Base-by-base conservation (phyloP, 192 early-diverging fungal species). In the Coemansia sp. region DNA sequence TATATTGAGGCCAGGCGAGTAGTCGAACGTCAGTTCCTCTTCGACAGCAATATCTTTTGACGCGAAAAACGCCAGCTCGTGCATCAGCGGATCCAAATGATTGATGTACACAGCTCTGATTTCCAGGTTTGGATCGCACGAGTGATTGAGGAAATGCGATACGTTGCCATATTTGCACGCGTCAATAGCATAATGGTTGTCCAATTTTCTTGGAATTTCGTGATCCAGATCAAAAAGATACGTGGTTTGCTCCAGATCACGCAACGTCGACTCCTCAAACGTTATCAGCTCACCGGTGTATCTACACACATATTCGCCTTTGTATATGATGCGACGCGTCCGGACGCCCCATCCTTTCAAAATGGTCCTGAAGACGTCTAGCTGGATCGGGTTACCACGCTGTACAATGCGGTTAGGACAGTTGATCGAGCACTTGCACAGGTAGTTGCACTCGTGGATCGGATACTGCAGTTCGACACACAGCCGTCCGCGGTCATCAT, bases 111-210 rank as follows among this genome's bases (percentile, higher is more conserved):
- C 75, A 25, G 64, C 67, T 20, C 65, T 64, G 54, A 76, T 76
- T 25, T 33, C 70, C 70, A 94, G 92, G 60, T 99, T 99, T 7
- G 97, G 96, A 25, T 87, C 85, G 76, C 97, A 99, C 50, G 91
- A 93, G 77, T 99, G 97, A 80, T 99, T 99, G 77, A 99, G 95
- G 71, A 99, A 99, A 29, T 95, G 87, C 12, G 96, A 92, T 17
- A 94, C 83, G 68, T 94, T 95, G n/a, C 97, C 97, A 51, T 89
- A 92, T 48, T 85, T 82, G 6, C 88, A 89, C 4, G 97, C 97
- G 65, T 99, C 97, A 55, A 99, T 92, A 55, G 94, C 91, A 20
- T 94, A 82, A 55, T 85, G 87, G 89, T 95, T 89, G 66, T 94
- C 93, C 50, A 94, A 91, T 70, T 93, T 94, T 59, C 91, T 87